These are phyloP conservation scores for Rhododendron mucronatum DNA, from an alignment of 148 eudicot species.

Conservation along the genomic window DNA sequence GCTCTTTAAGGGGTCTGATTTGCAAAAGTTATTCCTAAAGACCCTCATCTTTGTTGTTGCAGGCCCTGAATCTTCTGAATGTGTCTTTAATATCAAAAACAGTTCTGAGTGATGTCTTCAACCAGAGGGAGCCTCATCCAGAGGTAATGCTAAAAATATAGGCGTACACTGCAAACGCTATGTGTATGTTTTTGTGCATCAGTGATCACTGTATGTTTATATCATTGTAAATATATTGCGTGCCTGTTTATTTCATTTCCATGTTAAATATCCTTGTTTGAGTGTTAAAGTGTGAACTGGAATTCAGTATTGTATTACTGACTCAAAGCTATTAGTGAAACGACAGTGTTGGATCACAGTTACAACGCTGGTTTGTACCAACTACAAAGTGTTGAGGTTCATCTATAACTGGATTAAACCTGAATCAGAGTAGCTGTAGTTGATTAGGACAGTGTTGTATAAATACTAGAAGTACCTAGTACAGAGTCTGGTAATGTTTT, in stretches of 20 bases:
- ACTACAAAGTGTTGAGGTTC: background rate
- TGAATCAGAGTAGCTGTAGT: background rate
- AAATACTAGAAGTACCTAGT: background rate
- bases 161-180: background rate
- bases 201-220: background rate
- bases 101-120: background rate
- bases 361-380: background rate
- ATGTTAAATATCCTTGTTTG: background rate
- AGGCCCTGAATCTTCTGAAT: background rate
- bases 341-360: background rate
- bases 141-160: background rate
- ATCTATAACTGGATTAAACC: background rate
- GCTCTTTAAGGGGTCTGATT: background rate
- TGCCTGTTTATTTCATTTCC: background rate
- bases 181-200: background rate
- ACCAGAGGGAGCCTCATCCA: background rate
- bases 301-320: background rate
- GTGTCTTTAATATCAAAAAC: conserved; percentile 5
- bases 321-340: background rate
- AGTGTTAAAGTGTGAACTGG: background rate
- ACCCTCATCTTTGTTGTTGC: background rate
- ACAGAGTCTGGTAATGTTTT: background rate
- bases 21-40: background rate
- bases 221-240: background rate
- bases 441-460: background rate